These are phyloP conservation scores for Lepidium aucheri DNA, from an alignment of 345 rosid genomes.

Conservation along the genomic window DNA sequence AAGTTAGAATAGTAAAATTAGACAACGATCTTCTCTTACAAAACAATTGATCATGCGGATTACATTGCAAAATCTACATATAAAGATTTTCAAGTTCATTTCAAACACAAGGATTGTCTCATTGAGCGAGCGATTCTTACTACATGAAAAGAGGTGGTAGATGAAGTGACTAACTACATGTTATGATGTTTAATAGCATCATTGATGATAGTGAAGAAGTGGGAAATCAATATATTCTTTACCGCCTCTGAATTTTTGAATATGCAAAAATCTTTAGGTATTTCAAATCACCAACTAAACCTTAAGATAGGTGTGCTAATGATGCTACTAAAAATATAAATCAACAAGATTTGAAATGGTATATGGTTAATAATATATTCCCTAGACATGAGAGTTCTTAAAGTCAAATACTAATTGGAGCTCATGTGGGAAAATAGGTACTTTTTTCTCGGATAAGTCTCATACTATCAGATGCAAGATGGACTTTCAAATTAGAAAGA, in stretches of 20 bases:
- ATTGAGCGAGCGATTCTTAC: neutral
- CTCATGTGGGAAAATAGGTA: neutral
- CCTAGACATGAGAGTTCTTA: neutral
- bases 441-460: neutral
- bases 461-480: neutral
- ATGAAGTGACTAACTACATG: neutral
- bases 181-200: neutral
- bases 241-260: neutral
- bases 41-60: neutral
- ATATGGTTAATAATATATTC: neutral
- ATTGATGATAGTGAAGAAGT: neutral
- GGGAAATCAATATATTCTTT: neutral
- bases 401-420: neutral
- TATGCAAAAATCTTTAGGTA: neutral
- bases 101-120: neutral
- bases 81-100: neutral
- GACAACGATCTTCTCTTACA: neutral
- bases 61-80: neutral
- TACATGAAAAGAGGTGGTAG: neutral
- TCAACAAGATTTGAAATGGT: neutral
- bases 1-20: neutral
- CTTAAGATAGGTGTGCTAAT: neutral
- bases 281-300: neutral
- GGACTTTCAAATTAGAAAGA: neutral
- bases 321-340: neutral